These are phyloP conservation scores for Aspergillus alliaceus DNA, from an alignment of 2,329 filamentous ascomycete species.

Conservation along the genomic window DNA sequence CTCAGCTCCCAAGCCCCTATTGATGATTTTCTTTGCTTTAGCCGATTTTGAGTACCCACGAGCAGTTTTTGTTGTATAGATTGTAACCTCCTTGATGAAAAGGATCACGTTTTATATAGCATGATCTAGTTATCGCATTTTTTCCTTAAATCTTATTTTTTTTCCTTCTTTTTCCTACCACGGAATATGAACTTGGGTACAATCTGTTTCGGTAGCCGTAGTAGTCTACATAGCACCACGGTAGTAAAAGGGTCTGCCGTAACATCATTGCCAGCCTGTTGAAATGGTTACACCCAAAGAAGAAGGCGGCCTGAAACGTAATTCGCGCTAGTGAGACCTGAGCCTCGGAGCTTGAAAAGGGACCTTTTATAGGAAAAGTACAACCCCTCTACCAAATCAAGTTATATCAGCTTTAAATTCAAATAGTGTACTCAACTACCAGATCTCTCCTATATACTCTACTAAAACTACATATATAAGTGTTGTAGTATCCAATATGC, in stretches of 20 bases:
- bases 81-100: not conserved
- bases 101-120: not conserved
- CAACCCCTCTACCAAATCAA: not conserved
- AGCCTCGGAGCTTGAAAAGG: not conserved
- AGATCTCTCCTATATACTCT: too few species aligned
- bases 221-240: too few species aligned
- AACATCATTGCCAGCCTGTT: too few species aligned
- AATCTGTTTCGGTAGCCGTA: too few species aligned
- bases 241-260: not conserved
- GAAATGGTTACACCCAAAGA: not conserved
- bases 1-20: constrained; percentile 6
- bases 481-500: not conserved
- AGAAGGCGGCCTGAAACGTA: not conserved
- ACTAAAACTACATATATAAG: not conserved
- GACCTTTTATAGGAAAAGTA: not conserved
- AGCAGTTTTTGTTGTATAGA: constrained; percentile 1
- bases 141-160: not conserved
- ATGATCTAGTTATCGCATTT: not conserved
- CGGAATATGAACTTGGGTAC: too few species aligned
- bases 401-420: not conserved
- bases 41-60: not conserved
- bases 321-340: not conserved
- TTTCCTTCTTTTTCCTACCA: too few species aligned
- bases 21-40: constrained; percentile 3
- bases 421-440: too few species aligned